Evolutionary conservation across 768 basidiomycete genomes (phyloP).

Genomic region (Tylopilus intermedius): DNA sequence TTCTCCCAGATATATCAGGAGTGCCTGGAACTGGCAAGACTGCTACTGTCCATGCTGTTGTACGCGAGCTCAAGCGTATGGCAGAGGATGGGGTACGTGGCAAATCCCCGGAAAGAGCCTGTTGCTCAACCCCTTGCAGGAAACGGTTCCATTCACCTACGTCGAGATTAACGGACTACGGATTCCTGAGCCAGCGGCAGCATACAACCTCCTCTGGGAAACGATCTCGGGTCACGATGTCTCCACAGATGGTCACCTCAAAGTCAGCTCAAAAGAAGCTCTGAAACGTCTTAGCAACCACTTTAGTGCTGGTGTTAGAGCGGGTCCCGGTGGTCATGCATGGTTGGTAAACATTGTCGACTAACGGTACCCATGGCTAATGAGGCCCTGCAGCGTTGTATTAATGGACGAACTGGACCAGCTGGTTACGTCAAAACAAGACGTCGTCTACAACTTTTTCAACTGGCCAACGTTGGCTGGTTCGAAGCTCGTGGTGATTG

Average conservation of each 20-base stretch:
- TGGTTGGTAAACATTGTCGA: constrained; percentile 52
- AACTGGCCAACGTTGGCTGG: constrained; percentile 94
- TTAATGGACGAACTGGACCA: constrained; percentile 99
- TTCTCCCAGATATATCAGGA: constrained; percentile 80
- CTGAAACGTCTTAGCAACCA: constrained; percentile 71
- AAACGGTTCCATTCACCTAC: constrained; percentile 90
- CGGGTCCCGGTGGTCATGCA: constrained; percentile 80
- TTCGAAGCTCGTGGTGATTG: constrained; percentile 89
- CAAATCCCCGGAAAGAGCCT: background rate
- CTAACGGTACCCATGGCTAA: background rate
- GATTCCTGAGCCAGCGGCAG: constrained; percentile 88
- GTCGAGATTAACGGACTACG: constrained; percentile 97
- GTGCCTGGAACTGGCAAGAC: constrained; percentile 99
- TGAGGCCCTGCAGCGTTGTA: constrained; percentile 61
- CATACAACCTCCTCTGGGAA: constrained; percentile 91
- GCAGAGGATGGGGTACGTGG: constrained; percentile 68
- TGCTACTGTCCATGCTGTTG: constrained; percentile 91
- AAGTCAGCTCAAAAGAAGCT: constrained; percentile 74
- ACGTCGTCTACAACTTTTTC: constrained; percentile 99
- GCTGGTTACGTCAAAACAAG: constrained; percentile 91
- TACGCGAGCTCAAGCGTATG: constrained; percentile 85
- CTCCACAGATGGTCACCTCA: constrained; percentile 55
- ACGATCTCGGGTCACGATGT: constrained; percentile 79
- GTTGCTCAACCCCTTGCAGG: constrained; percentile 42
- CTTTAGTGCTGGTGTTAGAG: constrained; percentile 60